phyloP scores from a whole-genome alignment of 805 yeast species.

The Diddensiella santjacobensis region DNA sequence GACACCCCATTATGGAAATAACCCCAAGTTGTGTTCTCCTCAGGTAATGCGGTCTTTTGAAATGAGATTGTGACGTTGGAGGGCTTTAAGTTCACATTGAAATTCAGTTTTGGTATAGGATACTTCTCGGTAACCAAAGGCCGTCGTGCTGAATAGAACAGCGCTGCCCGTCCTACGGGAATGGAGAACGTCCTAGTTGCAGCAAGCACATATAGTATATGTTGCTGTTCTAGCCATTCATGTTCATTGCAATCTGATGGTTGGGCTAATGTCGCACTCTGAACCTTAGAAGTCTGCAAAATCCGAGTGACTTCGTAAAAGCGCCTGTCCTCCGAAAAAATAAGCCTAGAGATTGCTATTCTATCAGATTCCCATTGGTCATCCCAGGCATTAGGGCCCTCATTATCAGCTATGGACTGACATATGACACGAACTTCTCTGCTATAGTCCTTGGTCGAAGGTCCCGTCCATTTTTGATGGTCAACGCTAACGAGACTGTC shows the following conservation, averaged over 20 bases:
- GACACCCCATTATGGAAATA: slow-evolving; percentile 90
- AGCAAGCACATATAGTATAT: slow-evolving; percentile 53
- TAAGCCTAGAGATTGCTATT: slow-evolving; percentile 60
- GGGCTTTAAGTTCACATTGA: slow-evolving; percentile 63
- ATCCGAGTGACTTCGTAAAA: slow-evolving; percentile 71
- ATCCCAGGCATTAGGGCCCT: slow-evolving; percentile 58
- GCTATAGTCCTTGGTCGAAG: slow-evolving; percentile 67
- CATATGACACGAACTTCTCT: slow-evolving; percentile 41
- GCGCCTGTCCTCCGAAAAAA: slow-evolving; percentile 75
- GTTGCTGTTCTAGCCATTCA: slow-evolving; percentile 51
- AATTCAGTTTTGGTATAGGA: slow-evolving; percentile 71
- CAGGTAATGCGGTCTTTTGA: slow-evolving; percentile 51
- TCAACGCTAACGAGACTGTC: not conserved
- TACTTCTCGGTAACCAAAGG: slow-evolving; percentile 85
- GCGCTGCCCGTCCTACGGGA: slow-evolving; percentile 75
- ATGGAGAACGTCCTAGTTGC: slow-evolving; percentile 70
- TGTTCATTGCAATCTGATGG: slow-evolving; percentile 49
- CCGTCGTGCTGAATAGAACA: slow-evolving; percentile 60
- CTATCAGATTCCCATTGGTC: slow-evolving; percentile 68
- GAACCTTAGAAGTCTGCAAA: slow-evolving; percentile 66
- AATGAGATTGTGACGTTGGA: slow-evolving; percentile 59
- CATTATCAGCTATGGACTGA: slow-evolving; percentile 41
- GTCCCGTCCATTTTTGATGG: slow-evolving; percentile 41
- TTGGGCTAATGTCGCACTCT: slow-evolving; percentile 40
- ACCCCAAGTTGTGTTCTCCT: slow-evolving; percentile 66